Evolutionary conservation across 2,329 filamentous ascomycete genomes (phyloP).

Genomic region (Venturia pyrina): DNA sequence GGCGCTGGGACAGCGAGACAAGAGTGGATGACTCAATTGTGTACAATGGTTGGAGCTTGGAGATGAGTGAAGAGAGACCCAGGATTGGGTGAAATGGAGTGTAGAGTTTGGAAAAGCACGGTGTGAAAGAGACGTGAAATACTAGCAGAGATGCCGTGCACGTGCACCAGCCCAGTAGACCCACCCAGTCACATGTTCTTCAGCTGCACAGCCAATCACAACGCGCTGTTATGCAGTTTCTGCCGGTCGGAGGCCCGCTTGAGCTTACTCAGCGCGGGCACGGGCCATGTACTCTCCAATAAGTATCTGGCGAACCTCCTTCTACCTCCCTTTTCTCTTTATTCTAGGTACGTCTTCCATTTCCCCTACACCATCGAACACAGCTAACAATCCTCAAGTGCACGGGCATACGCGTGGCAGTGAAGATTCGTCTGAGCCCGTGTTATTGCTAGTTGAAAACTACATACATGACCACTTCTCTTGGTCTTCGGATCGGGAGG

Average conservation of each 20-base stretch:
- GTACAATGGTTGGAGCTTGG: too few relatives aligned
- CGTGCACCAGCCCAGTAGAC: background rate
- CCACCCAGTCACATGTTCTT: background rate
- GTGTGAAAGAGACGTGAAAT: background rate
- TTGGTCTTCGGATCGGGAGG: constrained; percentile 57
- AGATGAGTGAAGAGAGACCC: too few relatives aligned
- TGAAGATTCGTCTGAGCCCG: constrained; percentile 82
- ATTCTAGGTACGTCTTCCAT: too few relatives aligned
- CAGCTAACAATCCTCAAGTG: constrained; percentile 32
- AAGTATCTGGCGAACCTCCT: background rate
- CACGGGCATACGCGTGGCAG: constrained; percentile 72
- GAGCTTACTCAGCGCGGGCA: background rate
- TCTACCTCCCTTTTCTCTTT: too few relatives aligned
- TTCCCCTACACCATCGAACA: background rate
- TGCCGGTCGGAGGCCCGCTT: background rate
- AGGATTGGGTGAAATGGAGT: too few relatives aligned
- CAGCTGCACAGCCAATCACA: background rate
- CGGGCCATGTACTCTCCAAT: background rate
- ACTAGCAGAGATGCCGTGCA: background rate
- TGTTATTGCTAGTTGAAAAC: constrained; percentile 89
- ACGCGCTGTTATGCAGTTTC: background rate
- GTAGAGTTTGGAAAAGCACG: background rate
- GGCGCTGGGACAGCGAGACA: too few relatives aligned
- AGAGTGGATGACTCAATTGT: too few relatives aligned
- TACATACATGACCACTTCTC: constrained; percentile 64